Evolutionary conservation across 257 asterid species (phyloP), one percentile per base, ranked within the genome.

Genomic region (Lycium ferocissimum): DNA sequence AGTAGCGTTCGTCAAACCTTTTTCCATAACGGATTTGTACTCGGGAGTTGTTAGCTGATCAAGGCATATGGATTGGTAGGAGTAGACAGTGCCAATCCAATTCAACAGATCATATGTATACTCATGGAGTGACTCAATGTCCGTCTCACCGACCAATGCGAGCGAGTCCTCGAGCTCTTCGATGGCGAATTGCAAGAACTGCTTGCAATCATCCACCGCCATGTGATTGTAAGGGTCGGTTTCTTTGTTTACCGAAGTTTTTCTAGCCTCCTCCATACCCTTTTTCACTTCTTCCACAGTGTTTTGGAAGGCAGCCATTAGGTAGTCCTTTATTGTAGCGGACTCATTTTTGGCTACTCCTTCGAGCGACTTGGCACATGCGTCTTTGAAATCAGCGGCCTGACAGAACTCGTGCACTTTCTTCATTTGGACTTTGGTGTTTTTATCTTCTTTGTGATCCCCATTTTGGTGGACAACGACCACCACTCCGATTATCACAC

Each of bases 141-240:
- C 90, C 49, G 85, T 83, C 2, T 89, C 87, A 2, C 86, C 89
- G 0, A 94, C 91, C 11, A 81, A 3, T 1, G 88, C 49, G 2
- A 89, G 12, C 4, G 94, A 38, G 1, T 89, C 91, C 37, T 92
- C 91, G 3, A 94, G 91, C 26, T 87, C 84, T 1, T 89, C 93
- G 0, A 86, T 45, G 0, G 97, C 94, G 26, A 84, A 84, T 3
- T 92, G 91, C 2, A 95, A 84, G 57, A 93, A 10, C 5, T 88
- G 86, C 72, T 93, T 92, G 86, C 98, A 95, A 85, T 93, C 97
- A 79, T 93, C 92, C 0, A 94, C 84, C 0, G 92, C 95, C 71
- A 79, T 43, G 56, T 90, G 86, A 80, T 89, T 62, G 69, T 45
- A 86, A 4, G 89, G 86, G 57, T 92, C 96, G 3, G 51, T 33